Evolutionary conservation across 2,329 filamentous ascomycete species (phyloP).

Genomic region (Fusarium tuaranense): DNA sequence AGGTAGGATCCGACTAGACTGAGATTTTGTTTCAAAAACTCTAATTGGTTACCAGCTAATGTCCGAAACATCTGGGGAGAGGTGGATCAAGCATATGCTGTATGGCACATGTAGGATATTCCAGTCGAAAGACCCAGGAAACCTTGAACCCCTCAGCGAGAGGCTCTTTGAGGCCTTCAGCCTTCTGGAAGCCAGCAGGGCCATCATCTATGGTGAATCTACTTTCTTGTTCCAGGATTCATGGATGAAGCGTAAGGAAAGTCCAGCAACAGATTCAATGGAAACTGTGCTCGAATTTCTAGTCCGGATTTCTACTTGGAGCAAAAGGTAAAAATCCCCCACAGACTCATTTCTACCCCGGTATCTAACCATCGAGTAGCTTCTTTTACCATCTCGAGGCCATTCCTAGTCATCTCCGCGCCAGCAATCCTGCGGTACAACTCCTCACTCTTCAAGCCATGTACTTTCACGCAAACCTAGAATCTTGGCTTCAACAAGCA

Average conservation of each 20-base stretch:
- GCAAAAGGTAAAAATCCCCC: slow-evolving; percentile 19
- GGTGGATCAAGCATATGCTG: slow-evolving; percentile 45
- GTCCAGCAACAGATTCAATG: fast-evolving
- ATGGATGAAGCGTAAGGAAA: background rate
- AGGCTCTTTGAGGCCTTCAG: slow-evolving; percentile 38
- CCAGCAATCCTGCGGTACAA: background rate
- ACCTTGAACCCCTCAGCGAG: background rate
- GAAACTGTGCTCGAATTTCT: slow-evolving; percentile 16
- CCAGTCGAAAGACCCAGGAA: background rate
- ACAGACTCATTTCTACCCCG: fast-evolving
- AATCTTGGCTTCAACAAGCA: background rate
- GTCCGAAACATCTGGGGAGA: slow-evolving; percentile 38
- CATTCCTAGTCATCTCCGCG: slow-evolving; percentile 1
- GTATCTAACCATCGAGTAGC: background rate
- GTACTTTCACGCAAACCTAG: slow-evolving; percentile 11
- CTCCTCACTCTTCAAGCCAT: slow-evolving; percentile 19
- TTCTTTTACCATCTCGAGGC: slow-evolving; percentile 36
- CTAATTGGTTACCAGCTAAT: slow-evolving; percentile 34
- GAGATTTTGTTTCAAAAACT: background rate
- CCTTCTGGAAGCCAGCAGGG: slow-evolving; percentile 39
- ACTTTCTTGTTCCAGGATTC: slow-evolving; percentile 31
- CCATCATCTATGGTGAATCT: slow-evolving; percentile 39
- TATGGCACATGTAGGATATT: slow-evolving; percentile 42
- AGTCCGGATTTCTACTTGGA: slow-evolving; percentile 34
- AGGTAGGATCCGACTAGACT: slow-evolving; percentile 21